Conservation (phyloP, 768 basidiomycete genomes). For the Leucosporidium scottii region DNA sequence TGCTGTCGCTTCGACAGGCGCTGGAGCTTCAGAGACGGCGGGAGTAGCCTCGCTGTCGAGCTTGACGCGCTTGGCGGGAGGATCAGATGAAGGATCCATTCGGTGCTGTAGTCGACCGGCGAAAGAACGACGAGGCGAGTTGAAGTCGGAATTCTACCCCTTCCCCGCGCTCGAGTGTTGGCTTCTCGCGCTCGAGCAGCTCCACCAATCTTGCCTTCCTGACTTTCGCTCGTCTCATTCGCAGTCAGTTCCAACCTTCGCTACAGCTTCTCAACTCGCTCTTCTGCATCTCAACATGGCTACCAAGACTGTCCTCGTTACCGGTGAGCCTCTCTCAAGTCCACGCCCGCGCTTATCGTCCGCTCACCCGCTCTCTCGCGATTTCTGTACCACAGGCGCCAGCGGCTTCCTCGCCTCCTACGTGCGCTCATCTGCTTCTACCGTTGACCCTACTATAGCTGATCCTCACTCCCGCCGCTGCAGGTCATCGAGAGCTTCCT, state of each 20-base stretch:
- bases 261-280: too few relatives aligned
- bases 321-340: slow-evolving; percentile 8
- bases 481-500: slow-evolving; percentile 28
- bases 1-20: not conserved
- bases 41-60: not conserved
- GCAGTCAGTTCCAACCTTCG: too few relatives aligned
- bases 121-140: too few relatives aligned
- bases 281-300: not conserved
- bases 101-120: too few relatives aligned
- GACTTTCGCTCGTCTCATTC: too few relatives aligned
- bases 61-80: slow-evolving; percentile 1
- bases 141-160: too few relatives aligned
- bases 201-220: too few relatives aligned
- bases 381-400: slow-evolving; percentile 3
- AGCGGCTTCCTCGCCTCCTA: slow-evolving; percentile 27
- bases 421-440: not conserved
- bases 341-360: not conserved
- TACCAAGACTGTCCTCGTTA: slow-evolving; percentile 27
- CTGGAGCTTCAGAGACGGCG: not conserved
- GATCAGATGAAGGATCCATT: not conserved
- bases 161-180: too few relatives aligned
- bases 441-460: not conserved
- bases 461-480: not conserved
- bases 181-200: too few relatives aligned
- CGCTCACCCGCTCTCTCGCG: too few relatives aligned